A percentile compares a stretch with the other conserved stretches of the same genome.
Evolutionary conservation across 805 yeast genomes (phyloP).

Genomic region (Spathaspora arborariae): DNA sequence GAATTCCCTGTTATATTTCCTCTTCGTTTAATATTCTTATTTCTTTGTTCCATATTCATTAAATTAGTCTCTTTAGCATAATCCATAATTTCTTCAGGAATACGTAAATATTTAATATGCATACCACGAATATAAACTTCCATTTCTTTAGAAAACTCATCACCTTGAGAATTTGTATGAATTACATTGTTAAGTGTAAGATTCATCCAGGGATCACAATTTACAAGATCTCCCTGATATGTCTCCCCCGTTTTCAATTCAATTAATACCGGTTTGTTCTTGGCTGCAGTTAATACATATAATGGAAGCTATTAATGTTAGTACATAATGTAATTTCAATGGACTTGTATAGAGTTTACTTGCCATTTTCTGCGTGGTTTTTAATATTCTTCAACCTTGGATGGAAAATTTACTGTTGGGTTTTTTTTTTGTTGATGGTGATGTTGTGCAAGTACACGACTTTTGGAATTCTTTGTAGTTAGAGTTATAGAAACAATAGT

Average conservation of each 20-base stretch:
- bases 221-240: slow-evolving; percentile 74
- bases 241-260: slow-evolving; percentile 92
- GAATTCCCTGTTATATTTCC: slow-evolving; percentile 19
- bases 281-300: slow-evolving; percentile 84
- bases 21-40: slow-evolving; percentile 42
- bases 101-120: slow-evolving; percentile 72
- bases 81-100: slow-evolving; percentile 73
- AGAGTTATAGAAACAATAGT: no score
- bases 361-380: background rate
- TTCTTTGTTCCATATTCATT: slow-evolving; percentile 47
- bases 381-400: background rate
- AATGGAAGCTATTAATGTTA: slow-evolving; percentile 67
- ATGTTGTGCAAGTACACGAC: background rate
- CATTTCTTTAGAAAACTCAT: slow-evolving; percentile 55
- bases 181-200: slow-evolving; percentile 75
- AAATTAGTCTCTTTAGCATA: slow-evolving; percentile 65
- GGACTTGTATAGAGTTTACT: background rate
- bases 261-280: slow-evolving; percentile 80
- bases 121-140: slow-evolving; percentile 84
- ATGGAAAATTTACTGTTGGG: background rate
- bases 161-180: slow-evolving; percentile 60
- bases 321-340: slow-evolving; percentile 5
- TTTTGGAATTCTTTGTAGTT: no score
- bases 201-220: slow-evolving; percentile 96
- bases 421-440: background rate